Conservation (phyloP, 371 early-diverging fungal genomes). For the Lichtheimia corymbifera region DNA sequence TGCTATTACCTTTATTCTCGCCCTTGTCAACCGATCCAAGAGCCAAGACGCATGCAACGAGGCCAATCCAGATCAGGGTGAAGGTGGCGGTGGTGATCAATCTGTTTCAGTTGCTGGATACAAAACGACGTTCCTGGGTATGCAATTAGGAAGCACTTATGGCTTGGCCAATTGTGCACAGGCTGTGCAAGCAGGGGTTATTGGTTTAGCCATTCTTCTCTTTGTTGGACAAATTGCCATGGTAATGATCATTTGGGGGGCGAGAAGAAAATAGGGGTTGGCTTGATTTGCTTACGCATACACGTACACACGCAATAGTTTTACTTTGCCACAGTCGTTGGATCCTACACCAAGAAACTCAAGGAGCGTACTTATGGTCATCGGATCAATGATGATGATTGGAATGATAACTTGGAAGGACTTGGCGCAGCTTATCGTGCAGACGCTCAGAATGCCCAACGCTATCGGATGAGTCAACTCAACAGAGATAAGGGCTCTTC, state of each 20-base stretch:
- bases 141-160: constrained; percentile 46
- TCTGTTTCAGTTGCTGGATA: constrained; percentile 30
- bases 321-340: constrained; percentile 39
- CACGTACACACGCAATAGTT: constrained; percentile 20
- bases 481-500: constrained; percentile 15
- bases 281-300: background rate
- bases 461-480: constrained; percentile 38
- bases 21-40: constrained; percentile 37
- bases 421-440: constrained; percentile 38
- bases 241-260: constrained; percentile 21
- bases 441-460: constrained; percentile 42
- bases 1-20: constrained; percentile 36
- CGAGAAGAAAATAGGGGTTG: background rate
- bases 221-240: constrained; percentile 44
- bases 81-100: constrained; percentile 10
- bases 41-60: constrained; percentile 30
- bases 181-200: constrained; percentile 51
- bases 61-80: constrained; percentile 28
- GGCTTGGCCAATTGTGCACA: constrained; percentile 50
- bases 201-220: constrained; percentile 42
- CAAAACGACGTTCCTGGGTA: constrained; percentile 44
- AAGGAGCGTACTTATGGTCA: constrained; percentile 49
- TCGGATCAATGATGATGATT: constrained; percentile 49
- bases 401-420: constrained; percentile 48
- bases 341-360: constrained; percentile 37